Evolutionary conservation across 106 monocot genomes (phyloP), one percentile per base, ranked within the genome.

Genomic region (Xerophyta viscosa): DNA sequence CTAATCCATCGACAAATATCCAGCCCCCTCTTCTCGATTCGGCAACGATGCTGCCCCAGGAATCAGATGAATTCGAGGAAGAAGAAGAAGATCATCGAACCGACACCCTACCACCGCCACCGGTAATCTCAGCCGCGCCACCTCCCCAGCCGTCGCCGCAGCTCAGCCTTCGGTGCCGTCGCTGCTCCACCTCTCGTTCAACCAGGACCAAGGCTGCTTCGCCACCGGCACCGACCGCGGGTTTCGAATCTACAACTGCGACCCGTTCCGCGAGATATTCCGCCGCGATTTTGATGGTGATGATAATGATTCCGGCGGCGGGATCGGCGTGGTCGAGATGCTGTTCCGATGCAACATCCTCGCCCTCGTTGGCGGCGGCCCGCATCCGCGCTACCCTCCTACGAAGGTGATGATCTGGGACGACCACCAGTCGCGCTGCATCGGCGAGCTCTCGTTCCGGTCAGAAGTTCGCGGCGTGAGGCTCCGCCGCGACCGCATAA

Each of bases 341-440:
- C 85, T 98, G 6, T 98, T 98, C 63, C 75, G 96, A 0, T 98
- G 96, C 67, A 98, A 98, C 66, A 89, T 98, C 27, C 84, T 98
- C 24, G 96, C 89, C 10, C 65, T 98, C 17, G 89, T 98, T 20
- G 96, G 96, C n/a, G 96, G 96, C 11, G 96, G 96, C 2, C 55
- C 65, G 5, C 58, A 50, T n/a, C 89, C 96, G 6, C 60, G 81
- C 52, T 90, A 79, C 54, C 77, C 82, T 15, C 89, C 86, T 22
- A 90, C 70, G 36, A 89, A 90, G 57, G 96, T 98, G 67, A 98
- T 98, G 96, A 98, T 98, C 58, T 98, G 96, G 96, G 96, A 98
- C 66, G 96, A 98, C 60, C 89, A 98, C 60, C 96, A 98, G 78
- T 79, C 75, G 61, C 73, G 96, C 3, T 98, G 96, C 71, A 98